These are phyloP conservation scores for Zymoseptoria pseudotritici DNA, from an alignment of 2,329 filamentous ascomycete species.

Conservation along the genomic window DNA sequence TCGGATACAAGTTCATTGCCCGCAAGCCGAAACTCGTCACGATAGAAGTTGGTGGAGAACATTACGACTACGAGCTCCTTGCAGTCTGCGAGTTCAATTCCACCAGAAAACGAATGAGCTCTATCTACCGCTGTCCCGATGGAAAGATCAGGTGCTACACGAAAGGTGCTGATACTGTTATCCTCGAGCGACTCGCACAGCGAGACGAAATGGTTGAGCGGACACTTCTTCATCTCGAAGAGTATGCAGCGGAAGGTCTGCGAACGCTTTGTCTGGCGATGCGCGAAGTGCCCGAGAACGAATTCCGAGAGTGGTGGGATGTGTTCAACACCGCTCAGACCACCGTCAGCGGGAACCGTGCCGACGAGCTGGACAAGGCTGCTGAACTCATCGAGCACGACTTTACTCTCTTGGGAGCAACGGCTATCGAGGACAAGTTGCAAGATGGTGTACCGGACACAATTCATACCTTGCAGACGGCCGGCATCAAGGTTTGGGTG, in stretches of 20 bases:
- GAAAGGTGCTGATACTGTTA: constrained; percentile 97
- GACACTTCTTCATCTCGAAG: constrained; percentile 93
- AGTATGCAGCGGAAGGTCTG: constrained; percentile 93
- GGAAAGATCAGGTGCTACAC: constrained; percentile 90
- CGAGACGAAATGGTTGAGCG: constrained; percentile 75
- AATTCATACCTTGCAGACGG: constrained; percentile 91
- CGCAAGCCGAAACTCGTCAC: constrained; percentile 84
- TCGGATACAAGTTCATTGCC: constrained; percentile 87
- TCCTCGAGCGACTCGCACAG: constrained; percentile 77
- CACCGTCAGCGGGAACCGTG: constrained; percentile 84
- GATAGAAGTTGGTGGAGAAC: constrained; percentile 64
- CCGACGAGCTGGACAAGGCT: constrained; percentile 93
- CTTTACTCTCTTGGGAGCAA: constrained; percentile 84
- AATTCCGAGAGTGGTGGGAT: constrained; percentile 79
- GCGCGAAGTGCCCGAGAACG: constrained; percentile 83
- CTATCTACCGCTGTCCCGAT: constrained; percentile 92
- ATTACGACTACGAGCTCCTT: constrained; percentile 79
- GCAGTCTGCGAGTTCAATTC: constrained; percentile 99
- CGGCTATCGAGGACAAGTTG: constrained; percentile 91
- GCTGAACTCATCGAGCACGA: constrained; percentile 92
- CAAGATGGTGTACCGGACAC: constrained; percentile 98
- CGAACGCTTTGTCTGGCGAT: constrained; percentile 91
- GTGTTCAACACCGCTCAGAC: constrained; percentile 84
- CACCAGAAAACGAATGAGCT: constrained; percentile 93
- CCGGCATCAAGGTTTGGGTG: constrained; percentile 98